Evolutionary conservation across 352 stramenopile species (phyloP).

Genomic region (Blastocystis sp.): DNA sequence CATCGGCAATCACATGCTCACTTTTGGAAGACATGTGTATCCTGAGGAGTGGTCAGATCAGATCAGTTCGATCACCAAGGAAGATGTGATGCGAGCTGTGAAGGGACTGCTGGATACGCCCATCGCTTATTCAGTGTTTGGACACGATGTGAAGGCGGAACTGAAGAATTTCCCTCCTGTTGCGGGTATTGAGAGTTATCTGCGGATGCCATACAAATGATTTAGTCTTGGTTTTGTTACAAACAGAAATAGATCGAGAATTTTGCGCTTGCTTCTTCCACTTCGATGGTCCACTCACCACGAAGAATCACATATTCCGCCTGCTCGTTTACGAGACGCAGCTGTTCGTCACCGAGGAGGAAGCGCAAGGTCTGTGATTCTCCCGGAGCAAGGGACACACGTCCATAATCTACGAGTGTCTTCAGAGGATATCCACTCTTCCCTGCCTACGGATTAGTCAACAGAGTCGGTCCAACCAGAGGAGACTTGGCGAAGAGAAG

Average conservation of each 20-base stretch:
- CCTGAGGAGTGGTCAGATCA: slow-evolving; percentile 76
- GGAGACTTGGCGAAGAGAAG: slow-evolving; percentile 66
- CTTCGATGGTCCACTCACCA: background rate
- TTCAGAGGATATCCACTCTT: slow-evolving; percentile 66
- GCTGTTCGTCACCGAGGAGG: background rate
- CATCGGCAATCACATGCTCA: slow-evolving; percentile 92
- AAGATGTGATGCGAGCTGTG: slow-evolving; percentile 76
- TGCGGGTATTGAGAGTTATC: background rate
- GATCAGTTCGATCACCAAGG: slow-evolving; percentile 78
- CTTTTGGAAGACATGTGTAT: slow-evolving; percentile 84
- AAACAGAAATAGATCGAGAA: background rate
- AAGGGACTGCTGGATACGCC: slow-evolving; percentile 71
- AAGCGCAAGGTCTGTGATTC: slow-evolving; percentile 26
- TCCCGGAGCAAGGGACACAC: slow-evolving; percentile 62
- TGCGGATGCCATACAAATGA: slow-evolving; percentile 48
- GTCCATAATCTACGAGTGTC: slow-evolving; percentile 69
- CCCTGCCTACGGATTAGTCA: slow-evolving; percentile 44
- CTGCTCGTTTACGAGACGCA: background rate
- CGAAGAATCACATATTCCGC: background rate
- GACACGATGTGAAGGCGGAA: slow-evolving; percentile 1
- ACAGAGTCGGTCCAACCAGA: background rate
- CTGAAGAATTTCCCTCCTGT: background rate
- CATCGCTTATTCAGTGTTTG: background rate
- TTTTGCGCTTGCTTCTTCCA: background rate
- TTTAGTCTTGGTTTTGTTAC: background rate